Percentiles rank a stretch among this genome's conserved stretches.
Conservation (phyloP, 495 filamentous ascomycete genomes). For the Parachaetomium inaequale region DNA sequence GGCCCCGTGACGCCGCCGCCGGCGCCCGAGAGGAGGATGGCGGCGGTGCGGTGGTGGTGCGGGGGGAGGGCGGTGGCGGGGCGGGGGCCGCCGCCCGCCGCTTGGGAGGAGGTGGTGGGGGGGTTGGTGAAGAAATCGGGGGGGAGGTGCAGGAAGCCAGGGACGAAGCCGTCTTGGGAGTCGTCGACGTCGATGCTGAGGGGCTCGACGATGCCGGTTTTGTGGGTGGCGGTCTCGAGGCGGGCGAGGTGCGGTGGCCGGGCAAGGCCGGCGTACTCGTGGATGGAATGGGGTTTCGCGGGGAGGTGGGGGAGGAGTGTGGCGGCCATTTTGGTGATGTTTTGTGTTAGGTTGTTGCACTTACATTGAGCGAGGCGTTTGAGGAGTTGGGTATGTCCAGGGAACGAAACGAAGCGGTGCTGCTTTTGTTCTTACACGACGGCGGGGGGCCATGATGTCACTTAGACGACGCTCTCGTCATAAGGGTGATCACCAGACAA, state of each 20-base stretch:
- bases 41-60: constrained; percentile 32
- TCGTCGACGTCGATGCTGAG: constrained; percentile 23
- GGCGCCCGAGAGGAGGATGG: constrained; percentile 43
- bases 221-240: constrained; percentile 12
- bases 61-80: neutral
- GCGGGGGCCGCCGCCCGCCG: neutral
- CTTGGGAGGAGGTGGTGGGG: neutral
- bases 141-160: constrained; percentile 26
- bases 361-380: neutral
- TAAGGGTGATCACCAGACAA: neutral
- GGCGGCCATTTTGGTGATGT: constrained; percentile 13
- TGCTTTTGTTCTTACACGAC: neutral
- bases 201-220: constrained; percentile 11
- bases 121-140: constrained; percentile 18
- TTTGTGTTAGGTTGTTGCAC: neutral
- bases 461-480: constrained; percentile 7
- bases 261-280: constrained; percentile 16
- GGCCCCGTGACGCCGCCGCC: constrained; percentile 47
- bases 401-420: neutral
- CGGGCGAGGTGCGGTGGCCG: constrained; percentile 20
- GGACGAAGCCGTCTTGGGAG: constrained; percentile 19
- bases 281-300: constrained; percentile 15
- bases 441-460: constrained; percentile 8
- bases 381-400: neutral
- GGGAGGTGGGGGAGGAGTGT: constrained; percentile 2